Evolutionary conservation across 2,329 filamentous ascomycete genomes (phyloP), one percentile per base, ranked within the genome.

Genomic region (Fusarium equiseti): DNA sequence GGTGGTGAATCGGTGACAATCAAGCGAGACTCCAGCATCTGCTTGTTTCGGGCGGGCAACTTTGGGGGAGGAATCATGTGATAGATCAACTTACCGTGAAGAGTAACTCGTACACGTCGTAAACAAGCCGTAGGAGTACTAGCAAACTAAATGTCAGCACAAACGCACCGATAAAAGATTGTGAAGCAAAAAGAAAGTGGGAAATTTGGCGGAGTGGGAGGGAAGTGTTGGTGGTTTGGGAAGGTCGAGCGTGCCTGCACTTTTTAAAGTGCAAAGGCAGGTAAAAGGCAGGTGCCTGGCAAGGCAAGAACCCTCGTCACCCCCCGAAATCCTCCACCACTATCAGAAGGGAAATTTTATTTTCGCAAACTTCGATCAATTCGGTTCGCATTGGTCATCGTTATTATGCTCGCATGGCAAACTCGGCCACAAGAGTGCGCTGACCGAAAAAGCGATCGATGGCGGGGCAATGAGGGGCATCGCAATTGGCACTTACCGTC

Each of bases 21-120:
- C 20, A 50, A 18, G 43, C 42, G 8, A 38, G 32, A 18, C 7
- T 52, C 18, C 11, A 27, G n/a, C 35, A 40, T n/a, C 22, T 48
- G 20, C 16, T 44, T 51, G 31, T 48, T 63, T 40, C 35, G 27
- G 35, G 29, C 27, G 51, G 15, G 32, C 20, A 26, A 9, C 18
- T n/a, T 42, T 60, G 13, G 43, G 20, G 15, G 26, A 24, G 24
- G 31, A 49, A 61, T 38, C 18, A 45, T 18, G 26, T 15, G 13
- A 29, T 18, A 32, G 9, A 44, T 20, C 20, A 43, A 63, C 74
- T 71, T 76, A 76, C 74, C 74, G 72, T 75, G 72, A 64, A 68
- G 75, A 63, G 60, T 75, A 73, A 65, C 66, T 74, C 72, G 74
- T 76, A 68, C 73, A 76, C 65, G 69, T 76, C 74, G 74, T 76